Evolutionary conservation across 495 filamentous ascomycete genomes (phyloP).

Genomic region (Parachaetomium inaequale): DNA sequence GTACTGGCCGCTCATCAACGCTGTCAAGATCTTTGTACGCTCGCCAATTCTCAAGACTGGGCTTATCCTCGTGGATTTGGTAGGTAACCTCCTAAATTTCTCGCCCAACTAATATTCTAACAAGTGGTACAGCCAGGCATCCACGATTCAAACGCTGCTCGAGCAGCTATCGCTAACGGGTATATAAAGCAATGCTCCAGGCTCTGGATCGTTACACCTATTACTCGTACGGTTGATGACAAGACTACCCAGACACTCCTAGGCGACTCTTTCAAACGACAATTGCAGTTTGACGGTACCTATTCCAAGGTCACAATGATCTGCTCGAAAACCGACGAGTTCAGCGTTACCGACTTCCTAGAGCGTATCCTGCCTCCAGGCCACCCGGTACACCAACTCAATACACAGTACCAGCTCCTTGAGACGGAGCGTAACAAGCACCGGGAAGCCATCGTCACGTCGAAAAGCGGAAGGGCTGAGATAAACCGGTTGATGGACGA

Average conservation of each 20-base stretch:
- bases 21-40: constrained; percentile 59
- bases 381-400: constrained; percentile 37
- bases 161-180: constrained; percentile 55
- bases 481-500: background rate
- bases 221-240: constrained; percentile 62
- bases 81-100: constrained; percentile 24
- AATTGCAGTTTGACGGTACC: constrained; percentile 61
- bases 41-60: constrained; percentile 56
- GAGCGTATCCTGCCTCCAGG: constrained; percentile 35
- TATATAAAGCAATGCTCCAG: constrained; percentile 58
- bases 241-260: constrained; percentile 60
- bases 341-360: constrained; percentile 40
- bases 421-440: constrained; percentile 32
- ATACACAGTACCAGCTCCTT: constrained; percentile 6
- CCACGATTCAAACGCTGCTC: constrained; percentile 62
- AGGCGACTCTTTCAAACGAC: constrained; percentile 58
- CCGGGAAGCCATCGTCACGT: constrained; percentile 13
- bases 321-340: constrained; percentile 67
- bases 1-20: constrained; percentile 65
- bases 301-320: constrained; percentile 60
- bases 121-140: constrained; percentile 46
- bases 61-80: constrained; percentile 62
- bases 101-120: background rate
- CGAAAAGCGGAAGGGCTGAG: background rate
- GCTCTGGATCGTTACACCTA: constrained; percentile 63